Conservation (phyloP, 208 protist species). For the Giardia muris region DNA sequence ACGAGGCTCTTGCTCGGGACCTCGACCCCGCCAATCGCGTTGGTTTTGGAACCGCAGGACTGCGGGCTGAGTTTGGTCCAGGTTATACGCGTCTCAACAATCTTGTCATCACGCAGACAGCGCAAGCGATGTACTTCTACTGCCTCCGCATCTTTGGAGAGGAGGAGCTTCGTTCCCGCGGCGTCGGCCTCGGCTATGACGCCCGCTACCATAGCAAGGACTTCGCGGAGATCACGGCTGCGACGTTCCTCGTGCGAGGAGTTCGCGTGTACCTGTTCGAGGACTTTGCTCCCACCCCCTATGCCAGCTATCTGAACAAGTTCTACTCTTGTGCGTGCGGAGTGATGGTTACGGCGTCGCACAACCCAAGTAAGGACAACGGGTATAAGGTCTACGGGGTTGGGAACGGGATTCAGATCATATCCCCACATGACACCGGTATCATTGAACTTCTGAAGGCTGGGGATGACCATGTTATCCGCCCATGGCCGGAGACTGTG, state of each 20-base stretch:
- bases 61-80: conserved; percentile 31
- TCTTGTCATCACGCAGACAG: conserved; percentile 34
- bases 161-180: neutral
- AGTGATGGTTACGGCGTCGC: conserved; percentile 49
- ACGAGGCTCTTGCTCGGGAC: neutral
- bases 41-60: conserved; percentile 40
- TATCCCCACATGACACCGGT: conserved; percentile 69
- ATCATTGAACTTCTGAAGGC: conserved; percentile 64
- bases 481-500: conserved; percentile 29
- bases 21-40: conserved; percentile 1
- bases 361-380: conserved; percentile 95
- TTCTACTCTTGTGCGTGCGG: conserved; percentile 27
- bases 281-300: conserved; percentile 28
- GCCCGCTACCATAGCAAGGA: conserved; percentile 14
- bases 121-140: conserved; percentile 28
- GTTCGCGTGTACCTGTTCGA: conserved; percentile 20
- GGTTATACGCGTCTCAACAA: conserved; percentile 39
- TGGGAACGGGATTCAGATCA: conserved; percentile 60
- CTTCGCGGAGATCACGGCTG: conserved; percentile 39
- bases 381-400: conserved; percentile 77
- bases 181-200: conserved; percentile 41
- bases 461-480: conserved; percentile 57
- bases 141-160: neutral
- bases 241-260: conserved; percentile 18
- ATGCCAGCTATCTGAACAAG: conserved; percentile 27